phyloP scores from a whole-genome alignment of 768 basidiomycete species.

The Pluteus cervinus region DNA sequence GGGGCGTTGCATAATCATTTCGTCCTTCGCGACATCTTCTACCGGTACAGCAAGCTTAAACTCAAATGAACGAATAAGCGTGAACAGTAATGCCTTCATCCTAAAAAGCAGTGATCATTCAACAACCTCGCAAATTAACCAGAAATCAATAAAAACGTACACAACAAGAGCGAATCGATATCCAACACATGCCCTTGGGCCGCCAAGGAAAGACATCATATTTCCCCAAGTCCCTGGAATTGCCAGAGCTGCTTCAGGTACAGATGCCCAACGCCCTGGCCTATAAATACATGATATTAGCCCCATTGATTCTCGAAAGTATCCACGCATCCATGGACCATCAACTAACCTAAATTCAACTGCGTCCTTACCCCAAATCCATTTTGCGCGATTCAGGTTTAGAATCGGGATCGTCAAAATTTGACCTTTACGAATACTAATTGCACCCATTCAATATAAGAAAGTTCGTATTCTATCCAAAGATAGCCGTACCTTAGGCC shows the following conservation, averaged over 20 bases:
- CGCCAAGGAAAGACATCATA: slow-evolving; percentile 56
- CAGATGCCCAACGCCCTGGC: slow-evolving; percentile 57
- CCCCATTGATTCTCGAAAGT: too few species aligned
- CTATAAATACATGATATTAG: too few species aligned
- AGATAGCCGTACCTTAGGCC: slow-evolving; percentile 35
- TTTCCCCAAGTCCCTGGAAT: slow-evolving; percentile 60
- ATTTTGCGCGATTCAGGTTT: slow-evolving; percentile 42
- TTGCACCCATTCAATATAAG: background rate
- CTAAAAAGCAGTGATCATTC: slow-evolving; percentile 11
- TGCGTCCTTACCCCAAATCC: slow-evolving; percentile 61
- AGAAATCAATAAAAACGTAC: slow-evolving; percentile 26
- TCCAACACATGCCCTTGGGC: slow-evolving; percentile 61
- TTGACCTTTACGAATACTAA: slow-evolving; percentile 38
- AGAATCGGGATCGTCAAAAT: slow-evolving; percentile 43
- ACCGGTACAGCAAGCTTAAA: slow-evolving; percentile 43
- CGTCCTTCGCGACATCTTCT: slow-evolving; percentile 24
- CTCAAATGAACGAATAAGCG: slow-evolving; percentile 37
- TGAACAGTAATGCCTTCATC: slow-evolving; percentile 34
- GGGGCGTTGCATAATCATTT: slow-evolving; percentile 37
- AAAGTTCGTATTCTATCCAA: too few species aligned
- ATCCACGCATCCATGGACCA: too few species aligned
- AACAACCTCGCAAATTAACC: too few species aligned
- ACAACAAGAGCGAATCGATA: slow-evolving; percentile 59
- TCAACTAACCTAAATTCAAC: slow-evolving; percentile 53
- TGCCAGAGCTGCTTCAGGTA: slow-evolving; percentile 39